Percentiles rank a stretch among this genome's conserved stretches.
These are phyloP conservation scores for Teratosphaeria epicoccoides DNA, from an alignment of 2,329 filamentous ascomycete species.

Conservation along the genomic window DNA sequence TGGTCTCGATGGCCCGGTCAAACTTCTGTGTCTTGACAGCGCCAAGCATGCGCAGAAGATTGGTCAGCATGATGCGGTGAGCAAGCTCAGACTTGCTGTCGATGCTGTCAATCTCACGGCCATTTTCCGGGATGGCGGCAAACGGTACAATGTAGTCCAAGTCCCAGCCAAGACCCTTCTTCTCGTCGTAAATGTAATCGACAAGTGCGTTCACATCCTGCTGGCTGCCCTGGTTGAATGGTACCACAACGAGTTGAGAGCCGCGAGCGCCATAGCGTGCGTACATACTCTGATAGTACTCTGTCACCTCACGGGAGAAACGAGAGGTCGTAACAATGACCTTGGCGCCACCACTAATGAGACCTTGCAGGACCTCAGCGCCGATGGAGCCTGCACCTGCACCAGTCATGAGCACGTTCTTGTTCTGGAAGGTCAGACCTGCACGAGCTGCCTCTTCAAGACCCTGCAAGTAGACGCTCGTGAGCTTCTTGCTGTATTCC, in stretches of 20 bases:
- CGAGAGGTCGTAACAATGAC: conserved; percentile 94
- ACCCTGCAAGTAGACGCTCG: conserved; percentile 82
- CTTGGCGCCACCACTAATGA: conserved; percentile 93
- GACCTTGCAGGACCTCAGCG: conserved; percentile 87
- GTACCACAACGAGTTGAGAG: conserved; percentile 93
- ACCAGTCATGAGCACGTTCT: conserved; percentile 96
- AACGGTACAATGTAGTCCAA: conserved; percentile 93
- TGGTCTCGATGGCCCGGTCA: conserved; percentile 79
- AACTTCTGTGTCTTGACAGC: conserved; percentile 85
- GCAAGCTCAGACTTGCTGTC: conserved; percentile 97
- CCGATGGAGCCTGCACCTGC: conserved; percentile 96
- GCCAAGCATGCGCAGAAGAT: conserved; percentile 82
- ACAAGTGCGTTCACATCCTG: conserved; percentile 92
- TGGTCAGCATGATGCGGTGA: conserved; percentile 98
- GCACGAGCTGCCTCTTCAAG: conserved; percentile 77
- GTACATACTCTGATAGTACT: conserved; percentile 99
- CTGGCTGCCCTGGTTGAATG: conserved; percentile 98
- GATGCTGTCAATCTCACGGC: conserved; percentile 90
- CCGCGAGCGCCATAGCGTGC: conserved; percentile 85
- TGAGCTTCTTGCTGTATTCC: conserved; percentile 99
- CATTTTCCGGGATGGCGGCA: conserved; percentile 94
- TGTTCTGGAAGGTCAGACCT: conserved; percentile 85
- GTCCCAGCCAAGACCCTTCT: conserved; percentile 96
- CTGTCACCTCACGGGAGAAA: conserved; percentile 93
- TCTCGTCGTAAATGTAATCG: conserved; percentile 92